phyloP scores from a whole-genome alignment of 345 rosid genomes.

The Moricandia moricandioides region DNA sequence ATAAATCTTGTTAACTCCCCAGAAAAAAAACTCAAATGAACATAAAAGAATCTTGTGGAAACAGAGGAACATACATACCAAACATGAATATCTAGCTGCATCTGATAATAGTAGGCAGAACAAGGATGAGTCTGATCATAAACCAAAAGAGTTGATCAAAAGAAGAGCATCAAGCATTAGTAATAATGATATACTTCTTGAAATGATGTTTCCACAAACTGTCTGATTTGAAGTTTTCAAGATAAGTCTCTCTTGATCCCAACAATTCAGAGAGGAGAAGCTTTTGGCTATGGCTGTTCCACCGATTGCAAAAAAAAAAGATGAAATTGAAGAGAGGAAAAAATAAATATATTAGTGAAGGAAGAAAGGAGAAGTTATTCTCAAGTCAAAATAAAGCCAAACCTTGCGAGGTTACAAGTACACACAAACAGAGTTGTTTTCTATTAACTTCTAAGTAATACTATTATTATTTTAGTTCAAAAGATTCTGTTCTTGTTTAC shows the following conservation, averaged over 20 bases:
- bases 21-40: background rate
- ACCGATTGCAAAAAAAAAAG: background rate
- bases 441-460: background rate
- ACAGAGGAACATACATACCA: constrained; percentile 22
- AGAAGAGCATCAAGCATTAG: constrained; percentile 15
- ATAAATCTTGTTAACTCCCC: background rate
- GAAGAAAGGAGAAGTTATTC: constrained; percentile 25
- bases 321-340: background rate
- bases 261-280: constrained; percentile 24
- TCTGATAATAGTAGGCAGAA: background rate
- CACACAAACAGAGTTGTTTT: constrained; percentile 20
- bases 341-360: background rate
- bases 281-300: constrained; percentile 30
- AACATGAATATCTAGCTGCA: constrained; percentile 11
- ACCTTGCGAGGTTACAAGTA: constrained; percentile 18
- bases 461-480: background rate
- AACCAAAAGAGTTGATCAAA: background rate
- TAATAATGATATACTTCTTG: background rate
- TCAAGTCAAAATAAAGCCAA: constrained; percentile 39
- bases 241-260: constrained; percentile 19
- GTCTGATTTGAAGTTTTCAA: constrained; percentile 2
- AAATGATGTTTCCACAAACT: constrained; percentile 28
- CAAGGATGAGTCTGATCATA: background rate
- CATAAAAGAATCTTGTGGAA: background rate
- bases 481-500: constrained; percentile 18